Percentiles rank a stretch among this genome's conserved stretches.
Evolutionary conservation across 2,329 filamentous ascomycete species (phyloP).

Genomic region (Verticillium longisporum): DNA sequence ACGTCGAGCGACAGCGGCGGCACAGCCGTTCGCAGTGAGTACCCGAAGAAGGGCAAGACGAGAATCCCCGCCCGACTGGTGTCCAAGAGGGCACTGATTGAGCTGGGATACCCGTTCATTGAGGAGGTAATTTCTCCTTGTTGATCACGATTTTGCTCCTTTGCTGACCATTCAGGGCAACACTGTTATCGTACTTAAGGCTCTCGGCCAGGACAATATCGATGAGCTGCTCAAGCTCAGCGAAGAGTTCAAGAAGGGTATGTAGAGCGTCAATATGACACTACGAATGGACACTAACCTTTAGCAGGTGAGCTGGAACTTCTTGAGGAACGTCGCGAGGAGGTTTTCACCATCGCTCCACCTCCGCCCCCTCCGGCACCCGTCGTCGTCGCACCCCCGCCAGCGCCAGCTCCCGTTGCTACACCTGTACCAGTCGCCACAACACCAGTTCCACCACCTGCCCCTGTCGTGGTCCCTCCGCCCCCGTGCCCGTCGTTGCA

Average conservation of each 20-base stretch:
- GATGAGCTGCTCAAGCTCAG: slow-evolving; percentile 81
- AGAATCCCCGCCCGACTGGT: slow-evolving; percentile 77
- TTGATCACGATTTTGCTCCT: slow-evolving; percentile 31
- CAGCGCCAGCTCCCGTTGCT: not conserved
- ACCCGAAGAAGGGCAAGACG: slow-evolving; percentile 82
- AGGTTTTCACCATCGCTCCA: slow-evolving; percentile 27
- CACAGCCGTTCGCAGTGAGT: slow-evolving; percentile 51
- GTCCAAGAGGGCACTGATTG: slow-evolving; percentile 71
- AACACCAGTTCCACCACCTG: slow-evolving; percentile 13
- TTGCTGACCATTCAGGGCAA: slow-evolving; percentile 50
- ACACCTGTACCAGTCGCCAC: slow-evolving; percentile 5
- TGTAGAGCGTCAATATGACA: slow-evolving; percentile 13
- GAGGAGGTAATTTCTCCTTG: slow-evolving; percentile 60
- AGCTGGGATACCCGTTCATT: slow-evolving; percentile 78
- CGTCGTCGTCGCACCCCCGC: not conserved
- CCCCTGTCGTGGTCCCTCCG: slow-evolving; percentile 14
- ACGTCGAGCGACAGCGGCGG: slow-evolving; percentile 40
- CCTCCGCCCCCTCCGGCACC: not conserved
- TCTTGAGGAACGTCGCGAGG: slow-evolving; percentile 41
- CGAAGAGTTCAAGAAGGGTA: slow-evolving; percentile 64
- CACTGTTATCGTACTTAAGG: slow-evolving; percentile 74
- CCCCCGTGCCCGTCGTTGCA: slow-evolving; percentile 12
- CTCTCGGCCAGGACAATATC: slow-evolving; percentile 84
- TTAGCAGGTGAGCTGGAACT: slow-evolving; percentile 37
- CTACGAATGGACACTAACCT: not conserved